Base-by-base conservation (phyloP, 2,329 filamentous ascomycete species). In the Didymellaceae sp. region DNA sequence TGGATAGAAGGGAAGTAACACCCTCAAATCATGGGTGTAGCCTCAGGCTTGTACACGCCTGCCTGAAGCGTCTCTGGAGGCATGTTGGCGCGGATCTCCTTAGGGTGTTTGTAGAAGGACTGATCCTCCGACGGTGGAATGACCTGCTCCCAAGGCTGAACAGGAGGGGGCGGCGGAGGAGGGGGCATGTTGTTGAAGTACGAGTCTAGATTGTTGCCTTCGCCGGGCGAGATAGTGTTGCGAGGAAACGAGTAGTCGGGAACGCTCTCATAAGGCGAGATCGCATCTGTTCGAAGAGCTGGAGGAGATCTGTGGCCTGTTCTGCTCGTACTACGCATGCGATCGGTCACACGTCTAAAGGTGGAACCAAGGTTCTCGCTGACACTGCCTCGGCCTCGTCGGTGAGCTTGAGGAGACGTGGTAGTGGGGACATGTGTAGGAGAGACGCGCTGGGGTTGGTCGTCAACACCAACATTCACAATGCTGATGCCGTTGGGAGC, bases 251-350 rank as follows among this genome's bases (percentile, higher is more conserved):
- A 54, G 40, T 66, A 68, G 38, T 70, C 67, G 2, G 75, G 67
- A 6, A 78, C 67, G 14, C 75, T 76, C 55, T 79, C 77, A 53
- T 79, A 79, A 0, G 76, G 75, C 17, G 74, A 63, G 9, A 65
- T 60, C n/a, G 63, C 54, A 17, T 64, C 51, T 28, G 56, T 34
- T 17, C 65, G 61, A 24, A 60, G 48, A 4, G 72, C 66, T 3
- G 76, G 75, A 5, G 79, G 78, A 4, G 77, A 78, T 47, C 78
- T 80, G 45, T 74, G 74, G 20, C 81, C 75, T 31, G 78, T 80
- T 45, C 83, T 79, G 55, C 78, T 82, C 41, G 75, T 81, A 64
- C 79, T 84, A 30, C 83, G 77, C 77, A 85, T 83, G 17, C 82
- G 78, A n/a, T 81, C 81, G 3, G 81, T 80, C 16, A 86, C 75